Conservation (phyloP, 768 basidiomycete genomes). For the Rhizopogon salebrosus region DNA sequence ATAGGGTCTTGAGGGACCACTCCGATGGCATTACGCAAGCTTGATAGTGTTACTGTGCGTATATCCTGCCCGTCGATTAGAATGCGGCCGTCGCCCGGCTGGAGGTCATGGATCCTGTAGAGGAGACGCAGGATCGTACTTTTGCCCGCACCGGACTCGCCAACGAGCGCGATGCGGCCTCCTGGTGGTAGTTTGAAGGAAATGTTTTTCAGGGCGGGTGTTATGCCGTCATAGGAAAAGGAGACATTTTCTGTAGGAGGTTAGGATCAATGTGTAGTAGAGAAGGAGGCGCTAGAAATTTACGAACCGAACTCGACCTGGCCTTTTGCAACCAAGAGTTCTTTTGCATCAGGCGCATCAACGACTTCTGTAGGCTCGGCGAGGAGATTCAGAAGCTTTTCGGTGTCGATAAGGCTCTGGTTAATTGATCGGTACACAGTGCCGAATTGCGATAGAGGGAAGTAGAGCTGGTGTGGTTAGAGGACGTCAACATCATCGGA, state of each 20-base stretch:
- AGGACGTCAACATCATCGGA: no score
- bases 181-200: slow-evolving; percentile 87
- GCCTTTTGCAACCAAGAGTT: slow-evolving; percentile 62
- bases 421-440: slow-evolving; percentile 75
- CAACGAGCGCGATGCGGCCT: slow-evolving; percentile 85
- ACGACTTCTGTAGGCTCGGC: slow-evolving; percentile 80
- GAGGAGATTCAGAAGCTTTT: slow-evolving; percentile 76
- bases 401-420: slow-evolving; percentile 77
- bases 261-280: no score
- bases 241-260: slow-evolving; percentile 66
- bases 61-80: no score
- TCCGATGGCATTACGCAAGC: slow-evolving; percentile 78
- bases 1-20: slow-evolving; percentile 64
- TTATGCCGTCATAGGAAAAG: slow-evolving; percentile 78
- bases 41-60: no score
- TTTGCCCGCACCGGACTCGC: slow-evolving; percentile 78
- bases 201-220: slow-evolving; percentile 62
- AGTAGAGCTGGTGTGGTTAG: not conserved
- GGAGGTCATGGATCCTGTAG: slow-evolving; percentile 88
- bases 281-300: no score
- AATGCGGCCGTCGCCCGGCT: slow-evolving; percentile 73
- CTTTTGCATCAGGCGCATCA: slow-evolving; percentile 75
- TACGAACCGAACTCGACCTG: slow-evolving; percentile 88
- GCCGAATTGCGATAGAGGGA: slow-evolving; percentile 16
- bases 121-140: slow-evolving; percentile 82